Base-by-base conservation (phyloP, 176 grass and related monocot genomes). In the Eragrostis nindensis region DNA sequence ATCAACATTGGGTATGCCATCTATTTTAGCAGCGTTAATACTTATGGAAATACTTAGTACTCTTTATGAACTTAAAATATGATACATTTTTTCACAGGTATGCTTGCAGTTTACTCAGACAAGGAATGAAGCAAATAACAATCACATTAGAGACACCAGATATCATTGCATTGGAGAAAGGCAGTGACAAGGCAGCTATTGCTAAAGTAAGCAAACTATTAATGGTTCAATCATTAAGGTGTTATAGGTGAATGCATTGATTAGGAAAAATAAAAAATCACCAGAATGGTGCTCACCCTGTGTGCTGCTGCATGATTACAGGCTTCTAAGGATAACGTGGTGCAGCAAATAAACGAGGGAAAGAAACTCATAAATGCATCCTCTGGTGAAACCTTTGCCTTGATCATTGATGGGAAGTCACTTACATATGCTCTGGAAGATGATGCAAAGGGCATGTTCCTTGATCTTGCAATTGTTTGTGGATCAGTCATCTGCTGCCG, bases 51-150 rank as follows among this genome's bases (percentile, higher is more conserved):
- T 40, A 47, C 15, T n/a, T 50, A 13, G 1, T 47, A 30, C 48
- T 47, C 0, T 49, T n/a, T 4, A 60, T 36, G 9, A 49, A 83
- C 18, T 40, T 66, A 81, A 72, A 57, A 66, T 66, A 6, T 17
- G 21, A 82, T 54, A 6, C 19, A 86, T 42, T 1, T 86, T 72
- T 32, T 19, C 39, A 67, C 86, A 97, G 94, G 83, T 97, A 89
- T 64, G 92, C 95, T 5, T 98, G 95, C 83, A 94, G 91, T 89
- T 77, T 98, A 46, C 71, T 98, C 21, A 91, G 95, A 68, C 89
- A 98, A 89, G 95, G 85, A 78, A 98, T 98, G 92, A 93, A 79
- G 67, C 92, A 98, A 82, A 98, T 98, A 84, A 68, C 75, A n/a
- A 94, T 98, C 81, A 92, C 85, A 63, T 76, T 98, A 66, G 95